Evolutionary conservation across 169 alveolate species (phyloP).

Genomic region (Cryptosporidium sp.): DNA sequence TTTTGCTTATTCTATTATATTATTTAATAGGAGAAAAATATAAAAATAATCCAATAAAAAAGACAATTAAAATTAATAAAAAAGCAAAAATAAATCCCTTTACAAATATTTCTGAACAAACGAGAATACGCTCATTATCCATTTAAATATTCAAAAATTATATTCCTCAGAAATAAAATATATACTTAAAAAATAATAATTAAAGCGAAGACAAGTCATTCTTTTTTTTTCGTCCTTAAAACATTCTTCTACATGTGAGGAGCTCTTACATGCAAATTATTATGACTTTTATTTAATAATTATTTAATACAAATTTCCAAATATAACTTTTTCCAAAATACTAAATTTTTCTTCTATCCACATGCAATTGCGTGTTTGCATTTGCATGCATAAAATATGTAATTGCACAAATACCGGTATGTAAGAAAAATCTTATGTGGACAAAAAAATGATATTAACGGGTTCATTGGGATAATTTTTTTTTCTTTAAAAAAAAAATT

Average conservation of each 20-base stretch:
- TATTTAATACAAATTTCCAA: not conserved
- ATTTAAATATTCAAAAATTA: not conserved
- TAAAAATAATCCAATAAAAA: slow-evolving; percentile 1
- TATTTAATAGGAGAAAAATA: not conserved
- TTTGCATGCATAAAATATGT: not conserved
- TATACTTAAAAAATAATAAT: not conserved
- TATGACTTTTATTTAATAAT: not conserved
- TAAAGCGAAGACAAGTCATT: not conserved
- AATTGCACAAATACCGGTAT: not conserved
- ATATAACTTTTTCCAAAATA: not conserved
- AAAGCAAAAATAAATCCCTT: not conserved
- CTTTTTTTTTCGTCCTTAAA: too few species aligned
- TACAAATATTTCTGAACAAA: not conserved
- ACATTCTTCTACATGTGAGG: not conserved
- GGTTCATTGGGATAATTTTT: too few species aligned
- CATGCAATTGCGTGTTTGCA: slow-evolving; percentile 12
- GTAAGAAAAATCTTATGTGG: not conserved
- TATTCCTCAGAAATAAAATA: not conserved
- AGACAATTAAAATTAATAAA: not conserved
- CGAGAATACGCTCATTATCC: not conserved
- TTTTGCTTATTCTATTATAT: not conserved
- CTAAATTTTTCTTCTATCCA: not conserved
- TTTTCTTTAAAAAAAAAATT: not conserved
- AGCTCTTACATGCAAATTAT: not conserved
- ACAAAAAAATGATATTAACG: not conserved